Conservation (phyloP, 2,329 filamentous ascomycete species). For the Neofusicoccum ribis region DNA sequence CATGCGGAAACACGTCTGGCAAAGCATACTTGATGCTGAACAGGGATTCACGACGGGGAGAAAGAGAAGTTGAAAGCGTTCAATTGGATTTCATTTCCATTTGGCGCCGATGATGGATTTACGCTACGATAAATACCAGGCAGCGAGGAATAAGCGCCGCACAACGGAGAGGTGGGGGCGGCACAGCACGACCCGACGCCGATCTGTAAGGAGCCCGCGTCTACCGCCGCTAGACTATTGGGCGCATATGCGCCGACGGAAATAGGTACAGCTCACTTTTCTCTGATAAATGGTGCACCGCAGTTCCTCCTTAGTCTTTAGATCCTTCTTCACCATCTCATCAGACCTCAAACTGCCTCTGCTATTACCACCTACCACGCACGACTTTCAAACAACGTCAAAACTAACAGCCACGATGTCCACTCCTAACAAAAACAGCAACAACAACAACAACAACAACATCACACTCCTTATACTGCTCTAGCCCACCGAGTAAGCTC, state of each 20-base stretch:
- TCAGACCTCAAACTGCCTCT: too few species aligned
- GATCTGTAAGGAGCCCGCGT: not conserved
- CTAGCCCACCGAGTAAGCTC: too few species aligned
- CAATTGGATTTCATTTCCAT: not conserved
- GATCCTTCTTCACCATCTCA: too few species aligned
- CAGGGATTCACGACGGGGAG: too few species aligned
- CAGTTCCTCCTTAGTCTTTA: too few species aligned
- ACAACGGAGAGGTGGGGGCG: not conserved
- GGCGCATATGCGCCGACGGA: not conserved
- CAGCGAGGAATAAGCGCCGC: not conserved
- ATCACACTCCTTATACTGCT: too few species aligned
- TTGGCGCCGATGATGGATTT: not conserved
- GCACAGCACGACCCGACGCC: not conserved
- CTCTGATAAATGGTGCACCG: too few species aligned
- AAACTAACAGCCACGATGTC: too few species aligned
- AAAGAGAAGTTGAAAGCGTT: not conserved
- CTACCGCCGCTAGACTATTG: not conserved
- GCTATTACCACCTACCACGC: too few species aligned
- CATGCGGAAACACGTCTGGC: constrained; percentile 21
- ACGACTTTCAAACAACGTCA: too few species aligned
- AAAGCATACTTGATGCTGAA: constrained; percentile 13
- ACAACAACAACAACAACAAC: too few species aligned
- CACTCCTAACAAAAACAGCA: too few species aligned
- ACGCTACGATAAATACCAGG: not conserved
- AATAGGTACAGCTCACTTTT: not conserved